Conservation (phyloP, 352 stramenopile genomes). For the Globisporangium cederbergense region DNA sequence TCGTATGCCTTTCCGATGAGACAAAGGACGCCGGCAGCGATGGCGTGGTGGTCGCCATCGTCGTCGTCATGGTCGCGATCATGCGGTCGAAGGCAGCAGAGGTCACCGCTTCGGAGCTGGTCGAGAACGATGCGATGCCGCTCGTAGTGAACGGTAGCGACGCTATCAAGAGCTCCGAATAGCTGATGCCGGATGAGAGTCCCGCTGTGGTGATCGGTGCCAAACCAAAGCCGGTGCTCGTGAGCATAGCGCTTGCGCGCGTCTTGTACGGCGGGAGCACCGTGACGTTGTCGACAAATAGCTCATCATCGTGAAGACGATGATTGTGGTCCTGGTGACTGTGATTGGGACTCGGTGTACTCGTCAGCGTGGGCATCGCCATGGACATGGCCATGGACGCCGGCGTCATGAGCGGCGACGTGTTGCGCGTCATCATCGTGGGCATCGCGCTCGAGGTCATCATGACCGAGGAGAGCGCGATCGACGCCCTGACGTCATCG, state of each 20-base stretch:
- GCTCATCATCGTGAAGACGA: too few species aligned
- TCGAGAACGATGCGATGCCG: neutral
- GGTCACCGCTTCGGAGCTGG: neutral
- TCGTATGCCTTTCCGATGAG: slow-evolving; percentile 10
- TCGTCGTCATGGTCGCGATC: neutral
- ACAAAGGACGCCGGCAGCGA: slow-evolving; percentile 10
- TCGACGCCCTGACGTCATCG: slow-evolving; percentile 9
- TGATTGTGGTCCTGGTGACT: neutral
- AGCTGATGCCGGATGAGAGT: slow-evolving; percentile 2
- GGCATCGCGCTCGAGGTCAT: slow-evolving; percentile 13
- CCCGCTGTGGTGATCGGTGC: neutral
- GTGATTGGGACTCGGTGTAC: neutral
- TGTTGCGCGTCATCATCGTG: slow-evolving; percentile 8
- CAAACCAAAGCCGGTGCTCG: slow-evolving; percentile 1
- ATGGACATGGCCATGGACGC: neutral
- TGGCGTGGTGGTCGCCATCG: neutral
- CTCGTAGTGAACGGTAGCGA: slow-evolving; percentile 4
- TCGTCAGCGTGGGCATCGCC: neutral
- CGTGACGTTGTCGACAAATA: neutral
- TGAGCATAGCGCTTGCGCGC: neutral
- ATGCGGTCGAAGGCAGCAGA: neutral
- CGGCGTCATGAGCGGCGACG: slow-evolving; percentile 7
- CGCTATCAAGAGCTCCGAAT: slow-evolving; percentile 14
- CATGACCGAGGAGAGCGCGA: slow-evolving; percentile 13
- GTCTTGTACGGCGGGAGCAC: neutral